phyloP scores from a whole-genome alignment of 768 basidiomycete species.

The Tulasnella sp. region DNA sequence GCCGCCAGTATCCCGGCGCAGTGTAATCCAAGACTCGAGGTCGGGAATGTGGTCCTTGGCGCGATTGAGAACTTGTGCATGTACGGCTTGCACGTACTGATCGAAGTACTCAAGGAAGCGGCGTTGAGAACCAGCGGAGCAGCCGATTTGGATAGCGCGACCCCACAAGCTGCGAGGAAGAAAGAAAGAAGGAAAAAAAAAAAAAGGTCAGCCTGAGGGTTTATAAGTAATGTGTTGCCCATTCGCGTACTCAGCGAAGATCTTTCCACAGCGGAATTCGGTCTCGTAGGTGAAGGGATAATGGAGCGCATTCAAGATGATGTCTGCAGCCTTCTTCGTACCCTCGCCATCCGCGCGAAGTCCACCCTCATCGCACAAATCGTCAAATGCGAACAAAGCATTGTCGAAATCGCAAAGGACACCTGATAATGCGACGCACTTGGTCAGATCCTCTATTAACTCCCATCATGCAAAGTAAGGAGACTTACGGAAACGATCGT shows the following conservation, averaged over 20 bases:
- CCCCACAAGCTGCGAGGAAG: conserved; percentile 15
- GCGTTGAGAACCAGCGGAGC: conserved; percentile 3
- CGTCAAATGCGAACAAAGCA: conserved; percentile 16
- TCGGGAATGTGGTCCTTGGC: conserved; percentile 16
- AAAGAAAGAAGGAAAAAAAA: no score
- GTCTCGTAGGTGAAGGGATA: conserved; percentile 13
- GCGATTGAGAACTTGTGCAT: conserved; percentile 24
- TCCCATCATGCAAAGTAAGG: no score
- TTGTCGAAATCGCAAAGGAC: conserved; percentile 17
- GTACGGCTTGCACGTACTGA: conserved; percentile 23
- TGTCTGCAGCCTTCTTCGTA: conserved; percentile 13
- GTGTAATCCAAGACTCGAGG: conserved; percentile 23
- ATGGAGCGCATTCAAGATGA: conserved; percentile 8
- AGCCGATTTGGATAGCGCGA: conserved; percentile 8
- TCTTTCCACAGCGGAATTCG: conserved; percentile 10
- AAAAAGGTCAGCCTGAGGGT: neutral
- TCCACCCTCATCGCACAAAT: conserved; percentile 15
- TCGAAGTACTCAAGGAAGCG: conserved; percentile 23
- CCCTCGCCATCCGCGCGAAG: conserved; percentile 13
- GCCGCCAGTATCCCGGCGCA: conserved; percentile 24
- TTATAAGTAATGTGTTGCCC: neutral
- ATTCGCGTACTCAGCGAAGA: conserved; percentile 2
- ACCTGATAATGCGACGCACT: neutral
- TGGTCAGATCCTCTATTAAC: no score
- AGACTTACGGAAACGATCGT: conserved; percentile 42